These are phyloP conservation scores for Monosporascus sp. DNA, from an alignment of 2,329 filamentous ascomycete genomes.

Conservation along the genomic window DNA sequence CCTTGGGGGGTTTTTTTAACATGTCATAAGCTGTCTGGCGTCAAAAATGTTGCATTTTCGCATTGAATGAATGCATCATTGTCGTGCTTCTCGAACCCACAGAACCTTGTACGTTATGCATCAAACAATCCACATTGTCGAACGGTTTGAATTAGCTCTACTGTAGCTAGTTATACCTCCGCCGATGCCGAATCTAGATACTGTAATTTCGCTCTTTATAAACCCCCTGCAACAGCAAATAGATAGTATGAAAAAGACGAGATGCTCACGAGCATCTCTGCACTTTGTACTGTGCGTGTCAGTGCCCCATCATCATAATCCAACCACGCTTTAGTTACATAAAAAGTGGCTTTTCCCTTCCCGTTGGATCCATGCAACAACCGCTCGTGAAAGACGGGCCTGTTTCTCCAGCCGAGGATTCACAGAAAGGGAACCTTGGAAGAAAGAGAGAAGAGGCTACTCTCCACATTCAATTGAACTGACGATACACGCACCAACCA, in stretches of 20 bases:
- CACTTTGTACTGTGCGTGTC: too few species aligned
- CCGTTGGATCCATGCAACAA: not conserved
- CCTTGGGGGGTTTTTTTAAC: too few species aligned
- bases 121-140: not conserved
- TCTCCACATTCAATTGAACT: too few species aligned
- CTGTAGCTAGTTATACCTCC: not conserved
- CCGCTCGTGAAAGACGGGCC: not conserved
- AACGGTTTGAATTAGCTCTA: not conserved
- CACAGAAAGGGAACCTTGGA: not conserved
- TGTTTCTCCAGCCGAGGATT: not conserved
- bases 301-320: too few species aligned
- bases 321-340: not conserved
- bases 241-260: too few species aligned
- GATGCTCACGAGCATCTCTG: too few species aligned
- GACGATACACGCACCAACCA: too few species aligned
- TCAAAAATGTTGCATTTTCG: not conserved
- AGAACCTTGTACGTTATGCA: not conserved
- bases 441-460: not conserved
- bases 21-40: too few species aligned
- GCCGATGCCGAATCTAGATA: not conserved
- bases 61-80: not conserved
- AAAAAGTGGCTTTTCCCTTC: not conserved
- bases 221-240: too few species aligned
- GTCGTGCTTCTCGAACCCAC: not conserved
- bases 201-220: not conserved